Conservation (phyloP, 1,139 yeast genomes). For the Eremothecium gossypii region DNA sequence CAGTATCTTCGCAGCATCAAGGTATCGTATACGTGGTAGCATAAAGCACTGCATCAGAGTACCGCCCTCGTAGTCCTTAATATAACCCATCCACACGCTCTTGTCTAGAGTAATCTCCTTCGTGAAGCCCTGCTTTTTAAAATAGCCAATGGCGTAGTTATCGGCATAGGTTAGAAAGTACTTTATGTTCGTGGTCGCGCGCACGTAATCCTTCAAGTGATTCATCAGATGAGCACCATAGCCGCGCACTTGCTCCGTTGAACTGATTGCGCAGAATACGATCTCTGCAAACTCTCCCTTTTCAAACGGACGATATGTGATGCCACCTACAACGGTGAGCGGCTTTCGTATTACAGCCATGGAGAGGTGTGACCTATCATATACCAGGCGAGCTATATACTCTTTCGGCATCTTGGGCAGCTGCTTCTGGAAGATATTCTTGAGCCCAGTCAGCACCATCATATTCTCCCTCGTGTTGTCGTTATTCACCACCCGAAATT, state of each 20-base stretch:
- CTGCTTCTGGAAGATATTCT: slow-evolving; percentile 93
- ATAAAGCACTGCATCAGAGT: slow-evolving; percentile 95
- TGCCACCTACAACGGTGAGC: slow-evolving; percentile 93
- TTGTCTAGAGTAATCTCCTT: slow-evolving; percentile 84
- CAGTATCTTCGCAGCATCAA: slow-evolving; percentile 80
- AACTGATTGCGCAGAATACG: slow-evolving; percentile 94
- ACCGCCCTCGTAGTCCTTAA: slow-evolving; percentile 98
- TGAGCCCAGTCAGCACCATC: slow-evolving; percentile 88
- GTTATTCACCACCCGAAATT: slow-evolving; percentile 90
- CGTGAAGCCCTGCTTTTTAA: slow-evolving; percentile 95
- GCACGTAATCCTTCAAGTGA: slow-evolving; percentile 89
- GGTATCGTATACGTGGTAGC: slow-evolving; percentile 79
- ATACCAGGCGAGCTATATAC: slow-evolving; percentile 87
- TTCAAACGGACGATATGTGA: slow-evolving; percentile 90
- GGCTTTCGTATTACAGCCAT: slow-evolving; percentile 95
- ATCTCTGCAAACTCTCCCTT: slow-evolving; percentile 90
- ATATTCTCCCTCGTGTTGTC: slow-evolving; percentile 81
- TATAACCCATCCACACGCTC: slow-evolving; percentile 94
- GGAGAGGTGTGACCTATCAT: slow-evolving; percentile 87
- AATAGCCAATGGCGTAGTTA: slow-evolving; percentile 96
- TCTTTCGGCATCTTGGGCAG: slow-evolving; percentile 98
- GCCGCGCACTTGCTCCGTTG: slow-evolving; percentile 95
- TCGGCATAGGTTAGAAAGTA: slow-evolving; percentile 95
- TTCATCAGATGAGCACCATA: slow-evolving; percentile 99
- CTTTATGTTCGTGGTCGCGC: slow-evolving; percentile 77